phyloP scores from a whole-genome alignment of 352 stramenopile species.

The Hyaloperonospora arabidopsidis region DNA sequence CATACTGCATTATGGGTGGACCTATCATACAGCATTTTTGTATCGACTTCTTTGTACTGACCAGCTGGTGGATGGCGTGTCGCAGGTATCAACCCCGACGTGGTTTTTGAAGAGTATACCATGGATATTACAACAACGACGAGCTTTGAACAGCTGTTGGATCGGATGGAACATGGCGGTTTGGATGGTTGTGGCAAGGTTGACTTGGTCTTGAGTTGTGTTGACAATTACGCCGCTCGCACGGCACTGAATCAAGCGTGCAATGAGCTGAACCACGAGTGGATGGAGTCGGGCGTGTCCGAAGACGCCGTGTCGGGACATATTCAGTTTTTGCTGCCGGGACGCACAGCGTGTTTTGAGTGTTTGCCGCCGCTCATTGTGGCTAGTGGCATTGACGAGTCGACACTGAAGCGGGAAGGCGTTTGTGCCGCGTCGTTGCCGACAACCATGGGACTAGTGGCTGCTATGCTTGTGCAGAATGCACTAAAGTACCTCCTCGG shows the following conservation, averaged over 20 bases:
- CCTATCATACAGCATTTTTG: too few species aligned
- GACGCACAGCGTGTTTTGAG: constrained; percentile 84
- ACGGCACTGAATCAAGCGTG: constrained; percentile 85
- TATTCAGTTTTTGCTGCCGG: constrained; percentile 82
- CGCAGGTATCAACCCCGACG: constrained; percentile 82
- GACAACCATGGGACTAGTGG: constrained; percentile 86
- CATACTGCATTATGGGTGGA: background rate
- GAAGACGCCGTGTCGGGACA: constrained; percentile 86
- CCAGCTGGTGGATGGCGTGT: background rate
- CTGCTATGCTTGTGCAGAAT: constrained; percentile 83
- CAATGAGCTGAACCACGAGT: constrained; percentile 78
- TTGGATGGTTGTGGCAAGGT: constrained; percentile 50
- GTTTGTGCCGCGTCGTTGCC: constrained; percentile 84
- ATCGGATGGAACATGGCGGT: constrained; percentile 63
- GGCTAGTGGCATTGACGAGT: constrained; percentile 79
- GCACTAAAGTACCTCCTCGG: constrained; percentile 78
- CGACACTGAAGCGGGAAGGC: constrained; percentile 81
- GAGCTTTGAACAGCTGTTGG: constrained; percentile 81
- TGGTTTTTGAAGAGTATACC: constrained; percentile 82
- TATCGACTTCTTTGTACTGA: too few species aligned
- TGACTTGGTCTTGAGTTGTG: constrained; percentile 82
- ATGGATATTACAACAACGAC: constrained; percentile 80
- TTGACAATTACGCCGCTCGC: constrained; percentile 86
- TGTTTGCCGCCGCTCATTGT: constrained; percentile 84
- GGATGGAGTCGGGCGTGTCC: constrained; percentile 89